Conservation (phyloP, 345 rosid genomes). For the Iberis pinnata region DNA sequence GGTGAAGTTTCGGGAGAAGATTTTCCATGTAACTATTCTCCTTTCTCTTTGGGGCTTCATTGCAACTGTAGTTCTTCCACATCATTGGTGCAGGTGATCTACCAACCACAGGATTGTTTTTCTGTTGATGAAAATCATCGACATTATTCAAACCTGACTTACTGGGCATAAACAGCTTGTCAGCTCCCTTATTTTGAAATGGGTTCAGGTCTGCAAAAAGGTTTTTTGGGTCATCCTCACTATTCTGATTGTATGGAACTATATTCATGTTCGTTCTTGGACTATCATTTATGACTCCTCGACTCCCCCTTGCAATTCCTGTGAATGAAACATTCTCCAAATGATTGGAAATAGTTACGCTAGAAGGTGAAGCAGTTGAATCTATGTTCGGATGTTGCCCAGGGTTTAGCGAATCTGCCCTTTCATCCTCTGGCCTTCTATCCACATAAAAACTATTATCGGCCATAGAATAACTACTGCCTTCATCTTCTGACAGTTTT, state of each 20-base stretch:
- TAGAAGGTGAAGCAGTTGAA: constrained; percentile 50
- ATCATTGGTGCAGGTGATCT: constrained; percentile 69
- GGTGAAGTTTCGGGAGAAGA: constrained; percentile 57
- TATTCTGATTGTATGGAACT: constrained; percentile 59
- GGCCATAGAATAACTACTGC: constrained; percentile 47
- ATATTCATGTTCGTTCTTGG: constrained; percentile 63
- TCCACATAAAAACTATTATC: constrained; percentile 32
- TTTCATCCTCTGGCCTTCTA: constrained; percentile 36
- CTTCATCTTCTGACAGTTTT: constrained; percentile 57
- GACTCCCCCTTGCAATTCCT: constrained; percentile 54
- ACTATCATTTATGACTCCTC: constrained; percentile 54
- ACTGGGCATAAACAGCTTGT: constrained; percentile 47
- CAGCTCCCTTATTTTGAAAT: constrained; percentile 77
- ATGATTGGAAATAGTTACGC: constrained; percentile 39
- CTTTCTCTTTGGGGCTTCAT: constrained; percentile 74
- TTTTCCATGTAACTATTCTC: constrained; percentile 65
- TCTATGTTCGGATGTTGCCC: constrained; percentile 36
- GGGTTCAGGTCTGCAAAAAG: constrained; percentile 97
- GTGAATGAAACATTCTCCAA: constrained; percentile 44
- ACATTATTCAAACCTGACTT: constrained; percentile 46
- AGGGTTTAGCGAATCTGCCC: constrained; percentile 32
- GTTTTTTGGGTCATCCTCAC: constrained; percentile 57
- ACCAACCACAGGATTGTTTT: constrained; percentile 46
- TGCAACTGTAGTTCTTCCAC: constrained; percentile 79
- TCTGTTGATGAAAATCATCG: constrained; percentile 53